Evolutionary conservation across 2,329 filamentous ascomycete genomes (phyloP).

Genomic region (Camillea tinctor): DNA sequence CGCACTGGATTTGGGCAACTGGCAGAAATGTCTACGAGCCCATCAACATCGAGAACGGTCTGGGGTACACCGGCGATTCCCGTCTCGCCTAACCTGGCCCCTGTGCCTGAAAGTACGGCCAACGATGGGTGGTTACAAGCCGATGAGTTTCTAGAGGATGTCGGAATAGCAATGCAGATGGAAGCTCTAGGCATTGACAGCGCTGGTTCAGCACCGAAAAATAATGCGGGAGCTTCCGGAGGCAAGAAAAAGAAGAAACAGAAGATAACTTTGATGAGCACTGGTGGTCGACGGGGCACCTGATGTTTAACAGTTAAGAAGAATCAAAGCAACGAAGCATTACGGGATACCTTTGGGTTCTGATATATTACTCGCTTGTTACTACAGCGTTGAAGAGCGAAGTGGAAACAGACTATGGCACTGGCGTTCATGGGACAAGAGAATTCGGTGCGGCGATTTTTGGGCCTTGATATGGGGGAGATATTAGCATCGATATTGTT

Average conservation of each 20-base stretch:
- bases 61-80: conserved; percentile 83
- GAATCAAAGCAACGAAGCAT: neutral
- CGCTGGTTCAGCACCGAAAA: conserved; percentile 14
- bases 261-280: conserved; percentile 72
- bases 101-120: conserved; percentile 38
- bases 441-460: neutral
- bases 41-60: conserved; percentile 73
- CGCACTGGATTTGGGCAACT: conserved; percentile 65
- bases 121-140: conserved; percentile 87
- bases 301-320: conserved; percentile 12
- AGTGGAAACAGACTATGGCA: neutral
- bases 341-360: neutral
- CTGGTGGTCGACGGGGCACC: conserved; percentile 46
- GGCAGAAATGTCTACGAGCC: conserved; percentile 78
- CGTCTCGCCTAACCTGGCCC: conserved; percentile 53
- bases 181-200: conserved; percentile 49
- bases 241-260: conserved; percentile 70
- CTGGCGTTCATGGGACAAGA: neutral
- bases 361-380: neutral
- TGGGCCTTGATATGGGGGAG: neutral
- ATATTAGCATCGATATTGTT: neutral
- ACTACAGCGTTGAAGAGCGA: neutral
- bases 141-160: conserved; percentile 66
- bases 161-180: conserved; percentile 60
- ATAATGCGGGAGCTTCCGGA: conserved; percentile 25